A percentile compares a stretch with the other conserved stretches of the same genome.
These are phyloP conservation scores for Thecaphora thlaspeos DNA, from an alignment of 1,284 basidiomycete genomes.

Conservation along the genomic window DNA sequence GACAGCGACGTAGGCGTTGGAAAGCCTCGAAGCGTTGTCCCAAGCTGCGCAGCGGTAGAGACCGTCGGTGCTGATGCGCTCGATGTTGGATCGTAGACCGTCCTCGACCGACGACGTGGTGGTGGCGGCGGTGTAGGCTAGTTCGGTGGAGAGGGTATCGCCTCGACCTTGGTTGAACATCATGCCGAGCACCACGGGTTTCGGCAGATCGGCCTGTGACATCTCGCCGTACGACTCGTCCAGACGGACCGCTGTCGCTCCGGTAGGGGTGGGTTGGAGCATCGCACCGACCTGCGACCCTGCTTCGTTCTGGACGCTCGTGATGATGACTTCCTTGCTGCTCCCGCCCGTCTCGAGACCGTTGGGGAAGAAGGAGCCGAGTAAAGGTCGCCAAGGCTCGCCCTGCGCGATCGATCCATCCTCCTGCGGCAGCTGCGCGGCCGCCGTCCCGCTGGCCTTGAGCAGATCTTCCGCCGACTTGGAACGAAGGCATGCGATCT, in stretches of 20 bases:
- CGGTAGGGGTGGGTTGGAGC: constrained; percentile 9
- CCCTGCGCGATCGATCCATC: constrained; percentile 15
- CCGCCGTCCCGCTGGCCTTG: constrained; percentile 11
- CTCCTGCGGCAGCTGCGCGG: constrained; percentile 5
- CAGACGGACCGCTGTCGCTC: constrained; percentile 2
- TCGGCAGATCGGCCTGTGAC: neutral
- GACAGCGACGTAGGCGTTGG: constrained; percentile 30
- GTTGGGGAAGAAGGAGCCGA: constrained; percentile 20
- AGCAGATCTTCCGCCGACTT: constrained; percentile 19
- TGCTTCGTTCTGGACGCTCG: constrained; percentile 43
- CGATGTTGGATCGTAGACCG: constrained; percentile 23
- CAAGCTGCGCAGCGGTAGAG: constrained; percentile 36
- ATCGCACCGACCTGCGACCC: constrained; percentile 18
- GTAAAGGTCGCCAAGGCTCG: constrained; percentile 36
- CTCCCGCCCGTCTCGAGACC: constrained; percentile 2
- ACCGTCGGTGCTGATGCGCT: constrained; percentile 32
- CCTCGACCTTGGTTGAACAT: constrained; percentile 36
- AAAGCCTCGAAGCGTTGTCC: constrained; percentile 16
- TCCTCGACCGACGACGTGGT: constrained; percentile 12
- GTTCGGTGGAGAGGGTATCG: neutral
- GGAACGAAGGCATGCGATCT: constrained; percentile 29
- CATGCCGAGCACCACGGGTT: constrained; percentile 6
- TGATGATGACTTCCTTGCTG: constrained; percentile 25
- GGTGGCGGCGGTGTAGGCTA: neutral
- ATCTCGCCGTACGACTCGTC: neutral